phyloP scores from a whole-genome alignment of 1,139 yeast genomes.

The Nadsonia starkeyi-henricii region DNA sequence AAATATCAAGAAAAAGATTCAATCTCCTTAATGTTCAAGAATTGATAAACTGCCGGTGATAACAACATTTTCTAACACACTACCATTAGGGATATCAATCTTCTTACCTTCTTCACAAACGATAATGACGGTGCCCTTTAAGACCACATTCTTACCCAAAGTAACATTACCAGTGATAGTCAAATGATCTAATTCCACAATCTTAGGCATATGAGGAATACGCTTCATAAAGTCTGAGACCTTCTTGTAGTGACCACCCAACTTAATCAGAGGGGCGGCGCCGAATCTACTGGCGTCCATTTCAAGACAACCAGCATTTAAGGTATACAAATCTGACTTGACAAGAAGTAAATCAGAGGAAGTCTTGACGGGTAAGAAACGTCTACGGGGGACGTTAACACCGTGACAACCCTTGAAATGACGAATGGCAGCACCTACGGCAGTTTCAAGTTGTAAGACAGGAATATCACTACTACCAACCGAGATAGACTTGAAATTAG shows the following conservation, averaged over 20 bases:
- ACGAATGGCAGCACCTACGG: constrained; percentile 98
- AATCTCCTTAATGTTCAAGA: constrained; percentile 55
- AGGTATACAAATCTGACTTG: constrained; percentile 85
- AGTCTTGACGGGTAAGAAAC: constrained; percentile 96
- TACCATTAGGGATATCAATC: constrained; percentile 94
- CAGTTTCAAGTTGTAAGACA: constrained; percentile 93
- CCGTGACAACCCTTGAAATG: constrained; percentile 94
- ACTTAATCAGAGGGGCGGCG: constrained; percentile 89
- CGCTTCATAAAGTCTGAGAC: constrained; percentile 83
- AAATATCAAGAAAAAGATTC: no score
- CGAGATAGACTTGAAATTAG: constrained; percentile 74
- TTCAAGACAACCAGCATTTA: constrained; percentile 83
- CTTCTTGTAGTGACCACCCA: constrained; percentile 93
- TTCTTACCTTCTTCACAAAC: constrained; percentile 95
- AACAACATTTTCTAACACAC: constrained; percentile 87
- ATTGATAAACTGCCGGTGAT: constrained; percentile 94
- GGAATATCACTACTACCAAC: constrained; percentile 66
- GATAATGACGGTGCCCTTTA: constrained; percentile 94
- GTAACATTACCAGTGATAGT: constrained; percentile 94
- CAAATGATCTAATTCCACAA: constrained; percentile 89
- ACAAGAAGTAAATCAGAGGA: constrained; percentile 89
- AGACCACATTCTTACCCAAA: constrained; percentile 78
- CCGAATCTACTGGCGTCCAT: constrained; percentile 71
- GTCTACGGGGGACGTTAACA: constrained; percentile 93
- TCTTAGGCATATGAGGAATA: constrained; percentile 91